Evolutionary conservation across 116 monocot species (phyloP), one percentile per base, ranked within the genome.

Genomic region (Phalaenopsis hybrid): DNA sequence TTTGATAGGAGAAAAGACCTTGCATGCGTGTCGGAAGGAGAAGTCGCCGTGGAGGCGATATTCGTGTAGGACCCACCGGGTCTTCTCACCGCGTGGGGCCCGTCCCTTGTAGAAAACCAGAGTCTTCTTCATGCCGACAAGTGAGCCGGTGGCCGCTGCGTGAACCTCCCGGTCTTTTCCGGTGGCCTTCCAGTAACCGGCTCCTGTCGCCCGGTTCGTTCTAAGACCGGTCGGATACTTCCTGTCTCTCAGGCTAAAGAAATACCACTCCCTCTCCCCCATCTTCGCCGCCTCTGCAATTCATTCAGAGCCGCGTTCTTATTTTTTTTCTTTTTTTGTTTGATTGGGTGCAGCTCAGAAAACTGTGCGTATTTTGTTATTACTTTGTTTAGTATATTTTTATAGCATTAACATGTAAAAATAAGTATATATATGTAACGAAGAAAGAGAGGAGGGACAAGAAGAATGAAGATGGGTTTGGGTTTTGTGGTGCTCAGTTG

Each of bases 181-280:
- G 10, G 95, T 95, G 17, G 95, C 95, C 85, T 95, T 95, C 95
- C 95, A 95, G 84, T 95, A 95, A 0, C 95, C 95, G 33, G 95
- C 88, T 3, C 85, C 87, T 0, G 95, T 95, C 7, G 95, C 91
- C 46, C 95, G 76, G 84, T 95, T 95, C 18, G 95, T 95, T 57
- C 95, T 76, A 57, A 95, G 80, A 21, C 95, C 95, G 4, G 95
- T 95, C 12, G 95, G 95, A 49, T 95, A 95, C 82, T 95, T 95
- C 63, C 92, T 57, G 80, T 95, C 95, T 13, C 92, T 80, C 31
- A 95, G 80, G 76, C 92, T 92, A 83, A 80, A 95, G 92, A 95
- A 95, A 83, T 95, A 95, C 92, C 95, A 92, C 76, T 92, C 95
- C 73, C 85, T 92, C 76, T 95, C 95, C 67, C 95, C 95, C 87